Evolutionary conservation across 2,329 filamentous ascomycete genomes (phyloP).

Genomic region (Xylariaceae sp.): DNA sequence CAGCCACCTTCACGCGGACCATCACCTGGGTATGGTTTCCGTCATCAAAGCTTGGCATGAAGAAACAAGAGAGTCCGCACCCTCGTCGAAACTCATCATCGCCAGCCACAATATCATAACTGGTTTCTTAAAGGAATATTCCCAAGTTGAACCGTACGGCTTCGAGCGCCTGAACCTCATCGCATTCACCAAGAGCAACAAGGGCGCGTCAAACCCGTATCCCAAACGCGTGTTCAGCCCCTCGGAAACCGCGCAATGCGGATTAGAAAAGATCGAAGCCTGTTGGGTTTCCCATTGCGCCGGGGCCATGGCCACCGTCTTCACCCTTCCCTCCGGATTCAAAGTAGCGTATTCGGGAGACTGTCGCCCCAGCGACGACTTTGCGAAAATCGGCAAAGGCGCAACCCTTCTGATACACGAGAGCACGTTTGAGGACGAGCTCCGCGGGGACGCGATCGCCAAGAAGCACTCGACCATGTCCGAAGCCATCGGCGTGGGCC

Average conservation of each 20-base stretch:
- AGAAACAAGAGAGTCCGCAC: conserved; percentile 36
- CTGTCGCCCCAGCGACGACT: conserved; percentile 70
- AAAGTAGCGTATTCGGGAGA: conserved; percentile 93
- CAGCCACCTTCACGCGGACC: conserved; percentile 92
- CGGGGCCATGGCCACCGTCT: conserved; percentile 66
- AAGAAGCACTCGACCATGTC: conserved; percentile 89
- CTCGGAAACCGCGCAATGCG: conserved; percentile 46
- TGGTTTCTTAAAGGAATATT: conserved; percentile 73
- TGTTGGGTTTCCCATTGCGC: conserved; percentile 72
- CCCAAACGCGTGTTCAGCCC: conserved; percentile 31
- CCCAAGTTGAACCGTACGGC: conserved; percentile 70
- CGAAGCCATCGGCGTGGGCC: conserved; percentile 76
- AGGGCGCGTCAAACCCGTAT: conserved; percentile 18
- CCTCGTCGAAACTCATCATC: conserved; percentile 51
- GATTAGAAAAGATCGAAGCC: conserved; percentile 62
- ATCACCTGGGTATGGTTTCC: conserved; percentile 79
- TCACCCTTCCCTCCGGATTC: conserved; percentile 74
- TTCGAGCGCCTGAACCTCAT: conserved; percentile 44
- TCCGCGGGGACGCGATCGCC: conserved; percentile 67
- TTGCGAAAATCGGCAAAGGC: conserved; percentile 64
- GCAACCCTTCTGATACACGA: conserved; percentile 89
- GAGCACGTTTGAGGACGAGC: conserved; percentile 89
- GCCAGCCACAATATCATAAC: conserved; percentile 68
- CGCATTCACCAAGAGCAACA: conserved; percentile 3
- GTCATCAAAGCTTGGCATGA: conserved; percentile 80